Conservation (phyloP, 345 rosid species). For the Geranium brycei region DNA sequence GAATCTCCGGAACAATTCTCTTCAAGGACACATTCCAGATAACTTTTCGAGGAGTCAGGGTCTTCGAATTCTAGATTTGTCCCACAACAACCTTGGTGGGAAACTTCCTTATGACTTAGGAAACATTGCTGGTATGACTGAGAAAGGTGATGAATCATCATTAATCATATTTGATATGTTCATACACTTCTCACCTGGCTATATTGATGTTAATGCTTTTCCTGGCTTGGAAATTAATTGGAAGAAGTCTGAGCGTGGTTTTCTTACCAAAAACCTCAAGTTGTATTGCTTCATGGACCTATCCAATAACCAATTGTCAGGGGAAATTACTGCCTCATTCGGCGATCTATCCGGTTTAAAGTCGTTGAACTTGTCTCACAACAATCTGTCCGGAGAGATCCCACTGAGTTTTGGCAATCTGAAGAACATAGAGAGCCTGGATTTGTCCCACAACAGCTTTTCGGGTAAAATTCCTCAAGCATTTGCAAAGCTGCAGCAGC, state of each 20-base stretch:
- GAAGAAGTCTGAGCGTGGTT: constrained; percentile 21
- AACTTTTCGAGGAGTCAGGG: constrained; percentile 12
- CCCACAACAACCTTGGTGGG: constrained; percentile 17
- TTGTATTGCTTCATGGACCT: constrained; percentile 26
- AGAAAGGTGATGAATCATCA: constrained; percentile 5
- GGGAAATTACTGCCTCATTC: constrained; percentile 18
- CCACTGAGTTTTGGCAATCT: constrained; percentile 19
- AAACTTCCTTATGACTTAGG: constrained; percentile 17
- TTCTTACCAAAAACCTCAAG: constrained; percentile 15
- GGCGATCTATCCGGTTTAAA: constrained; percentile 18
- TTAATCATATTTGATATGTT: constrained; percentile 7
- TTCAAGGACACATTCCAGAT: constrained; percentile 13
- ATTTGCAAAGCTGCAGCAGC: too few relatives aligned
- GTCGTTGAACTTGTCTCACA: constrained; percentile 1
- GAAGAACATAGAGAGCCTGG: constrained; percentile 20
- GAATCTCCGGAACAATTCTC: constrained; percentile 16
- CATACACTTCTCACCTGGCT: not conserved
- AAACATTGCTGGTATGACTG: constrained; percentile 18
- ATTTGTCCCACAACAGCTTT: constrained; percentile 19
- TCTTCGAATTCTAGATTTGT: constrained; percentile 25
- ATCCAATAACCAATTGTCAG: constrained; percentile 15
- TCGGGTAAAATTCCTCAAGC: too few relatives aligned
- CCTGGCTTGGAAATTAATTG: constrained; percentile 17
- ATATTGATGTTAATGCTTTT: constrained; percentile 5
- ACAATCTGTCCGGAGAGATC: constrained; percentile 15